Conservation (phyloP, 768 basidiomycete genomes). For the Heimioporus sp. region DNA sequence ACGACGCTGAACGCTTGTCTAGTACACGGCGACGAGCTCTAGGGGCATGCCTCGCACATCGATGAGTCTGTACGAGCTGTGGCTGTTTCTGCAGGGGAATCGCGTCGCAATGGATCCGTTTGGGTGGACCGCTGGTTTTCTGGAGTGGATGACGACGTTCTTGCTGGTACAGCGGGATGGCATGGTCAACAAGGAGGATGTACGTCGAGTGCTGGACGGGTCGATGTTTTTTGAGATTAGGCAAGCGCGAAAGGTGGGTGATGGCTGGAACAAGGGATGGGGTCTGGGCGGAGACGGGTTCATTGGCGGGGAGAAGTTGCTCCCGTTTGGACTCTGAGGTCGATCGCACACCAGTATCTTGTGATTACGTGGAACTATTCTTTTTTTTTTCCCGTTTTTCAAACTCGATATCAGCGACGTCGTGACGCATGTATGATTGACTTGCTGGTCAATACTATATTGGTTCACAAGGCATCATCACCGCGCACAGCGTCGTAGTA, state of each 20-base stretch:
- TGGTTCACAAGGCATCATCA: too few relatives aligned
- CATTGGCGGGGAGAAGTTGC: conserved; percentile 27
- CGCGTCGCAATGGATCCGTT: conserved; percentile 36
- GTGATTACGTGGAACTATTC: neutral
- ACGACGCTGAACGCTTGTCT: neutral
- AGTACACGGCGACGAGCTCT: conserved; percentile 17
- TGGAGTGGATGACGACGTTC: conserved; percentile 41
- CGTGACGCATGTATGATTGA: neutral
- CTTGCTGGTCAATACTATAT: too few relatives aligned
- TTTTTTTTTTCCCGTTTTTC: too few relatives aligned
- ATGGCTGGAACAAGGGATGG: conserved; percentile 31
- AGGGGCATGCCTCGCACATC: conserved; percentile 14
- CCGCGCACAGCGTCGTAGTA: conserved; percentile 5
- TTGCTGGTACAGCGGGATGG: conserved; percentile 41
- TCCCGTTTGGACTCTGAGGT: conserved; percentile 26
- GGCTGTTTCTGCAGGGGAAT: conserved; percentile 29
- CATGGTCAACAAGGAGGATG: conserved; percentile 39
- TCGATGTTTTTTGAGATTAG: conserved; percentile 36
- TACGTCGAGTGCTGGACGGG: conserved; percentile 42
- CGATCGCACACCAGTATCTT: neutral
- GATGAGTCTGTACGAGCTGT: conserved; percentile 31
- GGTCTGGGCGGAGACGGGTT: conserved; percentile 32
- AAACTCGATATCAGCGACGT: neutral
- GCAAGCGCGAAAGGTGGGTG: conserved; percentile 14
- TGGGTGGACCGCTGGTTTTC: conserved; percentile 34